Base-by-base conservation (phyloP, 2,329 filamentous ascomycete genomes). In the Epichloe baconii region DNA sequence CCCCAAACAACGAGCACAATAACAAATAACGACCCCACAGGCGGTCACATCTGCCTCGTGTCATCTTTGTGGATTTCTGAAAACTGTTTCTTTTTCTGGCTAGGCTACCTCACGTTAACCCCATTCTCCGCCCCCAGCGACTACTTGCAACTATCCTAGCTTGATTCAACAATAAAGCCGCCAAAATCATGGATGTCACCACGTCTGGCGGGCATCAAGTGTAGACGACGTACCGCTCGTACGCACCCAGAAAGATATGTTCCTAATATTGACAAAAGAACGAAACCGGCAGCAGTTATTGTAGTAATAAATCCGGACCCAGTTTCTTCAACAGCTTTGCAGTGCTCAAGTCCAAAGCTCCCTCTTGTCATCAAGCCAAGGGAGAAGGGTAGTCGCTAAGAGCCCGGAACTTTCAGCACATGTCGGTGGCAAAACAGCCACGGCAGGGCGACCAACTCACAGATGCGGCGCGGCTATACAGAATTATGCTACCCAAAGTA, bases 11-110 rank as follows among this genome's bases (percentile, higher is more conserved):
- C n/a, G 41, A 7, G 41, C 41, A 23, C 19, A 12, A 10, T 10
- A 3, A 31, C 8, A 31, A 4, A 10, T 31, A 47, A 6, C 17
- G 6, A 19, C 14, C 14, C 21, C 46, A 40, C 3, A 31, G n/a
- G 14, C 11, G 8, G 3, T 19, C 19, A 19, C 38, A 40, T 42
- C 21, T 46, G 45, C 47, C 49, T 36, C 48, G 48, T 52, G 53
- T 43, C 51, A 48, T 51, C 15, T 43, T 55, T 34, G 14, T 47
- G 49, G 42, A 10, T 38, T 38, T 54, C 45, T 47, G 50, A 54
- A 52, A 48, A 47, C 49, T 53, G 53, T 37, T 36, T 43, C 17
- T 50, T 23, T 14, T 23, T 23, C 45, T 23, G 17, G 10, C 45
- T 26, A 47, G 38, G 36, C 46, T 51, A 51, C 38, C 41, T 42